These are phyloP conservation scores for Cercospora sp. DNA, from an alignment of 2,329 filamentous ascomycete genomes.

Conservation along the genomic window DNA sequence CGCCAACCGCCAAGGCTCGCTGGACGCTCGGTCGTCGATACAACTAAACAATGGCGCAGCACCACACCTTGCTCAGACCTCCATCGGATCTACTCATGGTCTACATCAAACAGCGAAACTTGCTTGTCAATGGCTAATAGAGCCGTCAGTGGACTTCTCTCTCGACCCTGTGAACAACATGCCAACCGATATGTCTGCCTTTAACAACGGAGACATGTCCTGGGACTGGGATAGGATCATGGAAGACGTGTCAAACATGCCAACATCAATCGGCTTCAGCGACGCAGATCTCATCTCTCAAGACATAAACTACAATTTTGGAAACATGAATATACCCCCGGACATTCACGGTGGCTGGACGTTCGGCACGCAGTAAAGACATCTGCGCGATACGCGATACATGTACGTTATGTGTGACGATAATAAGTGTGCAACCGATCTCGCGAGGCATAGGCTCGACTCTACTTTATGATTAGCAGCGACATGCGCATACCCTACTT, in stretches of 20 bases:
- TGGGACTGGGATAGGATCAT: constrained; percentile 34
- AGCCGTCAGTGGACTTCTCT: neutral
- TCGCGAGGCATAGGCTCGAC: neutral
- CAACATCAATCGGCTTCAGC: neutral
- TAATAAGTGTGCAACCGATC: neutral
- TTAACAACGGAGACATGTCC: constrained; percentile 16
- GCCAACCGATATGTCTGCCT: neutral
- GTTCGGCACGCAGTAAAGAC: neutral
- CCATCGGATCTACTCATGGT: neutral
- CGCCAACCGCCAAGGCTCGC: neutral
- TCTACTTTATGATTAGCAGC: neutral
- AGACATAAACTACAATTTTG: neutral
- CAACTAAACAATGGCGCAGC: neutral
- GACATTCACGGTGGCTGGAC: neutral
- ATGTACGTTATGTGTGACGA: neutral
- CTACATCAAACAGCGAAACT: neutral
- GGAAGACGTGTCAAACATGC: constrained; percentile 24
- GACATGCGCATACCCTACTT: neutral
- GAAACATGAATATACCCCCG: neutral
- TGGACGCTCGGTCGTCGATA: neutral
- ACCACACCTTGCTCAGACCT: neutral
- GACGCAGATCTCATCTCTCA: neutral
- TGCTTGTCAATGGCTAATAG: neutral
- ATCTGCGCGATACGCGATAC: neutral
- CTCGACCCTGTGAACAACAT: neutral